Conservation (phyloP, 73 alveolate species). For the Uronychia setigera region DNA sequence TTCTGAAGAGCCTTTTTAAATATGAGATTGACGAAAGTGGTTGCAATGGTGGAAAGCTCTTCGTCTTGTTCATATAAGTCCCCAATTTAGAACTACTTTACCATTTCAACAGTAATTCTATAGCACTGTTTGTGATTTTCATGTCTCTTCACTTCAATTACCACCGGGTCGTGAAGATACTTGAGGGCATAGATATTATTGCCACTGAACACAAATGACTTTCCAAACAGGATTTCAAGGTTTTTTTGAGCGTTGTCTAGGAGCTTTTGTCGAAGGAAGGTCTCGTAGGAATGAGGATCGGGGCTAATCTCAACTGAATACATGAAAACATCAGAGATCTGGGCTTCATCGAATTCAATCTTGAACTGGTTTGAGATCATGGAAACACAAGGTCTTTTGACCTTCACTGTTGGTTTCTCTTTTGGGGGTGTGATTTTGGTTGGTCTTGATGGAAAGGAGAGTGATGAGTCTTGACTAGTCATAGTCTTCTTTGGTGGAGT, state of each 20-base stretch:
- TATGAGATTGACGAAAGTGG: slow-evolving; percentile 34
- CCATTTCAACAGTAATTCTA: background rate
- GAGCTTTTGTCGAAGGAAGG: background rate
- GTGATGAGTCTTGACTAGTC: no score
- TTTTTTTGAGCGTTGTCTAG: background rate
- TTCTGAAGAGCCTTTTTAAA: slow-evolving; percentile 50
- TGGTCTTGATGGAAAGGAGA: no score
- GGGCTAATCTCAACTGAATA: background rate
- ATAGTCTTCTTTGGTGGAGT: no score
- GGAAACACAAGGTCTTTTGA: no score
- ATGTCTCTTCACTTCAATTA: background rate
- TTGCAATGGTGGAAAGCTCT: slow-evolving; percentile 27
- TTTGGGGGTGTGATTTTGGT: no score
- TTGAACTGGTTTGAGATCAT: background rate
- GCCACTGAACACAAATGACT: background rate
- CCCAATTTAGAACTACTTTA: background rate
- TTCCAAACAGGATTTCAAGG: background rate
- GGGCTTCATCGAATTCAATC: background rate
- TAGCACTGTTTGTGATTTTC: background rate
- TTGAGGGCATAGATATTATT: background rate
- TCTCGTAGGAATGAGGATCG: background rate
- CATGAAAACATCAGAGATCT: background rate
- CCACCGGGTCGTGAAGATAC: background rate
- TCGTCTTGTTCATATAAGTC: background rate
- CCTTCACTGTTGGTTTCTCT: no score